Evolutionary conservation across 2,329 filamentous ascomycete species (phyloP), one percentile per base, ranked within the genome.

Genomic region (Cercospora sp.): DNA sequence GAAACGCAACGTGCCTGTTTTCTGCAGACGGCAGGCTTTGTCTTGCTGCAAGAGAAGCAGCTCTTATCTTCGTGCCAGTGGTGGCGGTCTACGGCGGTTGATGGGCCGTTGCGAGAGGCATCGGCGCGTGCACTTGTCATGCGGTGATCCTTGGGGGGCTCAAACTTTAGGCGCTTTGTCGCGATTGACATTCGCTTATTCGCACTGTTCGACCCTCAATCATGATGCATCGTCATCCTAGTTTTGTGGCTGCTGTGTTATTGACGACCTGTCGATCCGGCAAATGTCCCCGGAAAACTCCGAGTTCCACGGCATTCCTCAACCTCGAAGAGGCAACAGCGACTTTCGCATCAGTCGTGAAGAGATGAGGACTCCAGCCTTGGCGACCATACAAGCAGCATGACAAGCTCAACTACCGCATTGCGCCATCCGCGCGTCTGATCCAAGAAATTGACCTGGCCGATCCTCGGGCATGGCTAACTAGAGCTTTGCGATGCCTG

Each of bases 71-170:
- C n/a, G 30, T 36, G 55, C 18, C 55, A 36, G 18, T 33, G 18
- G 28, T 59, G 55, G 55, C 55, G 55, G 31, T 59, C 55, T 59
- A 33, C 28, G 55, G 28, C 31, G 18, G 16, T 64, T 69, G 66
- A 5, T 31, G 31, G 55, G 31, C 55, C 67, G 72, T 72, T 60
- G 66, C 42, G n/a, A n/a, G n/a, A n/a, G n/a, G n/a, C n/a, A n/a
- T n/a, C n/a, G n/a, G n/a, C n/a, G 30, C 30, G 55, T 59, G 55
- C 55, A 33, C 28, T 55, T 55, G 55, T 59, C 28, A 36, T 59
- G n/a, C 55, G 28, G 28, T 16, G 30, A 59, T 59, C 28, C 55
- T 36, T 16, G 55, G 28, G n/a, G 23, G 16, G 10, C 12, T 26
- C 31, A 28, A 53, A 23, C 30, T 59, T 18, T 28, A 23, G 30